Evolutionary conservation across 1,284 basidiomycete genomes (phyloP), one percentile per base, ranked within the genome.

Genomic region (Boletus smithii): DNA sequence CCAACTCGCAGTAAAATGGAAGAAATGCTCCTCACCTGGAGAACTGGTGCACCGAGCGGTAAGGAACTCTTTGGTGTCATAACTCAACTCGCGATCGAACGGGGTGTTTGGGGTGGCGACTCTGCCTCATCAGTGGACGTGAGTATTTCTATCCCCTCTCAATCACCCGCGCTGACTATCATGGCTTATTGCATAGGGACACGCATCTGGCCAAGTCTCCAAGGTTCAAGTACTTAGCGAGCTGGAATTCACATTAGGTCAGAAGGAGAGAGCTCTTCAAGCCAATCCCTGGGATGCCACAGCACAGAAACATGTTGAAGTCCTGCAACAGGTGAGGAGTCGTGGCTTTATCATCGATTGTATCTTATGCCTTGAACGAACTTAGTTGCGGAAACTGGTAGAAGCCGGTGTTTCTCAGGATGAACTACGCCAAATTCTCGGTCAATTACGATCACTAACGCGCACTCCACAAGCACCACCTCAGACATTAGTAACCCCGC

Each of bases 1-100:
- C 70, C 72, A 30, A 95, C 90, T 7, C 85, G 88, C 53, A 80
- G 83, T 65, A 97, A 95, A 69, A 93, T 97, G 88, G 91, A 95
- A 63, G 94, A 97, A 68, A 91, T 97, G 83, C 79, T 97, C 16
- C 71, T 90, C 31, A 93, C 94, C 8, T 97, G 94, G 94, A 79
- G 92, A 26, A 88, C 83, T 27, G 90, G 90, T 29, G 84, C 86
- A 9, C 85, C 87, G 2, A 76, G 76, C 39, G 81, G 87, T n/a
- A 79, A 80, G 49, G 88, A 93, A 62, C 73, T 97, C 3, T 97
- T 95, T 62, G 88, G 90, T 31, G 71, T 80, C 23, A 77, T 79
- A 4, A 74, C 83, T 31, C 90, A 92, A 59, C 69, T 80, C 24
- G 77, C 81, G 8, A 86, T 92, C 51, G 90, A 92, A 64, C 78